Base-by-base conservation (phyloP, 1,139 yeast species). In the Magnusiomyces sp. region DNA sequence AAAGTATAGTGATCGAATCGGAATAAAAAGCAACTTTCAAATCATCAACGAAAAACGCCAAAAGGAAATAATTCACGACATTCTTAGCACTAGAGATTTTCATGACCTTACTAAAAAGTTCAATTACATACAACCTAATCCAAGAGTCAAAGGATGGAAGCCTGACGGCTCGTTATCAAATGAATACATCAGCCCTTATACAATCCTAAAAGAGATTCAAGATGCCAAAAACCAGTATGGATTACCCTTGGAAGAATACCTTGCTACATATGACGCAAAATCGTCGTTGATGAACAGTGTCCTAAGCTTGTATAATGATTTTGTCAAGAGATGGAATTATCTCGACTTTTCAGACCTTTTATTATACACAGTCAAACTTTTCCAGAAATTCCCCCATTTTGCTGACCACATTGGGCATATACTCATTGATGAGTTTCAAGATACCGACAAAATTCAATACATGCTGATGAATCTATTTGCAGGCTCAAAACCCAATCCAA, bases 371-470 rank as follows among this genome's bases (percentile, higher is more conserved):
- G 69, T 73, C 54, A 62, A 68, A 11, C 66, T 89, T 16, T 59
- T 88, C n/a, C 59, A 68, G 1, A 56, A 62, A 19, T 63, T 68
- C 50, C 71, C 76, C 2, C 70, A 73, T 0, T 76, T 80, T 19
- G 68, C 83, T 19, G 69, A 70, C 1, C 69, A 71, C 49, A 69
- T 85, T 6, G 70, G 77, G 55, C 94, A 87, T 59, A 90, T 89
- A 0, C 70, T 92, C 20, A 88, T 92, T 2, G 98, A 92, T 66
- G 98, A 92, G 64, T 92, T 87, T 59, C 98, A 92, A 67, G 98
- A 92, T 60, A 89, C 97, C 0, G 88, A 86, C 58, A 73, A 73
- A 31, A 73, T 87, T 20, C 97, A 92, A 62, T 71, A 88, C 53
- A 76, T 78, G 49, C 69, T 92, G 45, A 76, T 87, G 73, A 76